These are phyloP conservation scores for Castanopsis chinensis DNA, from an alignment of 306 rosid species.

Conservation along the genomic window DNA sequence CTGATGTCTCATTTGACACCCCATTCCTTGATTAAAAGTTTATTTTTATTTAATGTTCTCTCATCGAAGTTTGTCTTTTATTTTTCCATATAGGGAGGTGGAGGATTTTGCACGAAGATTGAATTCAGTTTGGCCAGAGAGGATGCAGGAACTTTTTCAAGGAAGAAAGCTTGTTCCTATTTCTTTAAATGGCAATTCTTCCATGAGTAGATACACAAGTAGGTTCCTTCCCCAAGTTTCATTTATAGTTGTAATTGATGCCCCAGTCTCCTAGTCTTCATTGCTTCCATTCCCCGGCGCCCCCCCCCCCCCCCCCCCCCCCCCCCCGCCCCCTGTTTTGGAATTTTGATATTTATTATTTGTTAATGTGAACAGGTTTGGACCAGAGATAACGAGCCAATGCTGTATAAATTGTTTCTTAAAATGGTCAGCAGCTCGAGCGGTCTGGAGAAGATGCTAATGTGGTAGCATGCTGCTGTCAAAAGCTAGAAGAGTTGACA, in stretches of 20 bases:
- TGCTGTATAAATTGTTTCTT: slow-evolving; percentile 19
- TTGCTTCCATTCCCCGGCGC: too few species aligned
- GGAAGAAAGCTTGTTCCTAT: slow-evolving; percentile 66
- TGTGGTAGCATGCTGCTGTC: slow-evolving; percentile 31
- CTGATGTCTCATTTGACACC: not conserved
- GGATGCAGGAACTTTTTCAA: slow-evolving; percentile 84
- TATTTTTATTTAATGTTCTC: not conserved
- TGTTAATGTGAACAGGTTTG: slow-evolving; percentile 48
- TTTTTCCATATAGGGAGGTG: slow-evolving; percentile 61
- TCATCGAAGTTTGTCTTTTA: not conserved
- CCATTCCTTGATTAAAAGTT: not conserved
- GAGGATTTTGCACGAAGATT: slow-evolving; percentile 89
- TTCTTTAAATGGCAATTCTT: slow-evolving; percentile 57
- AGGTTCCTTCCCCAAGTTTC: slow-evolving; percentile 19
- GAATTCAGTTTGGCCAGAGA: slow-evolving; percentile 90
- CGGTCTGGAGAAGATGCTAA: slow-evolving; percentile 33
- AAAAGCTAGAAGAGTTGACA: slow-evolving; percentile 35
- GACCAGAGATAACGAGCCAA: slow-evolving; percentile 53
- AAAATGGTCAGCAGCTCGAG: slow-evolving; percentile 31
- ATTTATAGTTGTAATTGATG: not conserved
- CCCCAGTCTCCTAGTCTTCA: not conserved
- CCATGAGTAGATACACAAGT: slow-evolving; percentile 53
- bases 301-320: too few species aligned
- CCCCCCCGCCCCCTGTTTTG: not conserved
- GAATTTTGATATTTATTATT: not conserved